Percentiles rank a stretch among this genome's conserved stretches.
Conservation (phyloP, 1,139 yeast genomes). For the Debaryomycetaceae sp. region DNA sequence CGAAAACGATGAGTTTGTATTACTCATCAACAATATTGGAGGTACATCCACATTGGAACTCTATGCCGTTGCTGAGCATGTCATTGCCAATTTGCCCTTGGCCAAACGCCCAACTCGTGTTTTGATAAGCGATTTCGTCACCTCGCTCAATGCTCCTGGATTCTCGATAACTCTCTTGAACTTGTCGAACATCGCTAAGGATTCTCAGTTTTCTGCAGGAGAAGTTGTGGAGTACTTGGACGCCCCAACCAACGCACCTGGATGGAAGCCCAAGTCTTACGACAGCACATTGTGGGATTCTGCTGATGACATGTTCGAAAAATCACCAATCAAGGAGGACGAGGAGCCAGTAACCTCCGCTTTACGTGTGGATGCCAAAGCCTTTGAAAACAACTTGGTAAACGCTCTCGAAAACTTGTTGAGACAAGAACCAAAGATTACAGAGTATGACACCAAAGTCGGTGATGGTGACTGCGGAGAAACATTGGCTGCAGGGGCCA, state of each 20-base stretch:
- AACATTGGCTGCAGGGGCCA: slow-evolving; percentile 78
- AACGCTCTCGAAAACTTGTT: slow-evolving; percentile 49
- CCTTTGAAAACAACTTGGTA: slow-evolving; percentile 35
- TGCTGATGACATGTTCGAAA: slow-evolving; percentile 14
- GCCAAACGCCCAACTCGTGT: slow-evolving; percentile 54
- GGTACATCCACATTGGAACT: slow-evolving; percentile 79
- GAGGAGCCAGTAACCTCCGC: slow-evolving; percentile 20
- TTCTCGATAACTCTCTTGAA: slow-evolving; percentile 77
- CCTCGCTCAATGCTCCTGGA: slow-evolving; percentile 90
- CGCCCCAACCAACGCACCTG: slow-evolving; percentile 72
- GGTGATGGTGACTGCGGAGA: slow-evolving; percentile 99
- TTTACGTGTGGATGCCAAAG: slow-evolving; percentile 38
- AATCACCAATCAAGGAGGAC: slow-evolving; percentile 30
- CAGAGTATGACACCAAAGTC: slow-evolving; percentile 80
- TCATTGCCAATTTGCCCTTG: slow-evolving; percentile 45
- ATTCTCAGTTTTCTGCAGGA: slow-evolving; percentile 19
- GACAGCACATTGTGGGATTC: slow-evolving; percentile 22
- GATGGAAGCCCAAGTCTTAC: slow-evolving; percentile 59
- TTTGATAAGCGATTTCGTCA: slow-evolving; percentile 70
- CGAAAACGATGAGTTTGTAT: slow-evolving; percentile 57
- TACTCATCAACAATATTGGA: slow-evolving; percentile 76
- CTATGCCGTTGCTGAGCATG: slow-evolving; percentile 56
- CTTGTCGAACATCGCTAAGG: slow-evolving; percentile 37
- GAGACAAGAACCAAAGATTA: slow-evolving; percentile 72
- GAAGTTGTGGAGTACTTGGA: slow-evolving; percentile 53